These are phyloP conservation scores for Colletotrichum endophyticum DNA, from an alignment of 2,329 filamentous ascomycete genomes.

Conservation along the genomic window DNA sequence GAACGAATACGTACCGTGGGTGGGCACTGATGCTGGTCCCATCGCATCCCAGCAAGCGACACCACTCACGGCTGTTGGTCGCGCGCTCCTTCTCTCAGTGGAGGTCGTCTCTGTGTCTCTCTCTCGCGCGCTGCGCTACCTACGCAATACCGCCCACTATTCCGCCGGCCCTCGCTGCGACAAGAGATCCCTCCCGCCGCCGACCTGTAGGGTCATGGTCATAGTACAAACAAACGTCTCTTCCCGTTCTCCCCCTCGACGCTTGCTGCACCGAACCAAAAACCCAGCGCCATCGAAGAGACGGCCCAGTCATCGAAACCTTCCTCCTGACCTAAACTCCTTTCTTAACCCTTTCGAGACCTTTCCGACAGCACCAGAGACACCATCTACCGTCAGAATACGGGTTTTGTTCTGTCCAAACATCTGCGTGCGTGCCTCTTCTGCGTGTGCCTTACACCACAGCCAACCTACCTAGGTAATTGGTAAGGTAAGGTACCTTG, in stretches of 20 bases:
- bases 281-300: constrained; percentile 3
- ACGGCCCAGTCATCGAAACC: background rate
- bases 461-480: background rate
- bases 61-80: constrained; percentile 4
- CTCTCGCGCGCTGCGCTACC: background rate
- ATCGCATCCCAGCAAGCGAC: constrained; percentile 1
- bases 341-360: background rate
- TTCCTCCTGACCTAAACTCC: background rate
- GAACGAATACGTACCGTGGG: background rate
- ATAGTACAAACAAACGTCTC: background rate
- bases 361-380: background rate
- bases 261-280: background rate
- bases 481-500: background rate
- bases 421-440: background rate
- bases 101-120: background rate
- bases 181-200: constrained; percentile 17
- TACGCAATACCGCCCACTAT: constrained; percentile 17
- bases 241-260: constrained; percentile 1
- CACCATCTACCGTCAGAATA: background rate
- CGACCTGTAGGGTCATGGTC: background rate
- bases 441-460: background rate
- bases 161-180: constrained; percentile 11
- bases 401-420: background rate
- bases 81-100: background rate
- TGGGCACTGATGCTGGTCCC: background rate